A percentile compares a stretch with the other conserved stretches of the same genome.
phyloP scores from a whole-genome alignment of 2,329 filamentous ascomycete genomes.

The Uncinocarpus reesii region DNA sequence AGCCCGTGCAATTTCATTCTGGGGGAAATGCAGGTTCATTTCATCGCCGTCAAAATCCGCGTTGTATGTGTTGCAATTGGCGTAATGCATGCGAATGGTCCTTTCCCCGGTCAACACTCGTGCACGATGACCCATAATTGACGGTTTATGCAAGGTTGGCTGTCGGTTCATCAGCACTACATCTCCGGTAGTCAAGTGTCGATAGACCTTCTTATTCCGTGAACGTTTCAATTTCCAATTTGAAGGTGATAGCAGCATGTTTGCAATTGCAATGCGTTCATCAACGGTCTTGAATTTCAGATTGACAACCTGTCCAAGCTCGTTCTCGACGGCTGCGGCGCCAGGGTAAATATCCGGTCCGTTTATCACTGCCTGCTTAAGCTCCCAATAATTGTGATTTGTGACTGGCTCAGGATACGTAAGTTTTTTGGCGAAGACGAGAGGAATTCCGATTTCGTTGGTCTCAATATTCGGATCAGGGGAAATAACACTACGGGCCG shows the following conservation, averaged over 20 bases:
- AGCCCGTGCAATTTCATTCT: constrained; percentile 86
- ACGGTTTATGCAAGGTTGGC: constrained; percentile 94
- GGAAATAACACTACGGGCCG: constrained; percentile 92
- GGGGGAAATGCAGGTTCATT: constrained; percentile 99
- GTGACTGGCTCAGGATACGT: constrained; percentile 97
- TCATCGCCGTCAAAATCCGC: constrained; percentile 98
- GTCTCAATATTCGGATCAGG: constrained; percentile 98
- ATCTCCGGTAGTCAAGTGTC: constrained; percentile 91
- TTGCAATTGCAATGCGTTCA: constrained; percentile 79
- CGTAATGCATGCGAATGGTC: constrained; percentile 98
- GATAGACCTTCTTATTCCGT: constrained; percentile 89
- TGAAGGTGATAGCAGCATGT: constrained; percentile 80
- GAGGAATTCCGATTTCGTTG: constrained; percentile 94
- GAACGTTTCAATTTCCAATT: constrained; percentile 62
- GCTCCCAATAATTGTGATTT: constrained; percentile 88
- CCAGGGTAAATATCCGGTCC: constrained; percentile 90
- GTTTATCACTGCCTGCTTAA: constrained; percentile 94
- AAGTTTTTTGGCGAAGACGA: constrained; percentile 92
- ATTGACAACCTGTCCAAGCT: constrained; percentile 83
- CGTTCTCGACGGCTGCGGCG: constrained; percentile 87
- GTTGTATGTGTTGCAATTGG: constrained; percentile 99
- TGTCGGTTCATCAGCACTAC: constrained; percentile 98
- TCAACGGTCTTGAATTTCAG: constrained; percentile 78
- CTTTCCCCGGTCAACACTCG: constrained; percentile 88
- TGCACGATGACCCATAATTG: constrained; percentile 96